These are phyloP conservation scores for Pluteus cervinus DNA, from an alignment of 768 basidiomycete genomes.

Conservation along the genomic window DNA sequence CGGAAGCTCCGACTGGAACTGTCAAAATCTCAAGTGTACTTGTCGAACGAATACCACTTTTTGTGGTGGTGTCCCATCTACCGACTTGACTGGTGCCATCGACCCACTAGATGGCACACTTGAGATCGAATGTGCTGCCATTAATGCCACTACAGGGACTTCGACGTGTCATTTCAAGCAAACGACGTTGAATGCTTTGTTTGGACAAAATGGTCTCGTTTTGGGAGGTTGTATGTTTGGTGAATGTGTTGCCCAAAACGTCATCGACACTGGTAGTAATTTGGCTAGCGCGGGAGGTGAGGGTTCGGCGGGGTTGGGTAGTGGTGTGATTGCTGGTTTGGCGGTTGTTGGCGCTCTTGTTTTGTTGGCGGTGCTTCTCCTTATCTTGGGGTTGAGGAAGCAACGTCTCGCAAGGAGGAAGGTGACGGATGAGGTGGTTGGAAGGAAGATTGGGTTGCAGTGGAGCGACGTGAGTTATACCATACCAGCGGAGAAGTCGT, in stretches of 20 bases:
- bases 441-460: conserved; percentile 53
- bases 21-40: conserved; percentile 66
- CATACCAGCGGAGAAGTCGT: conserved; percentile 29
- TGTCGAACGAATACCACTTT: conserved; percentile 69
- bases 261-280: conserved; percentile 53
- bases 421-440: conserved; percentile 29
- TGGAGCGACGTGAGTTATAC: conserved; percentile 70
- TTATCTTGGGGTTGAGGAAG: conserved; percentile 54
- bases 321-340: conserved; percentile 88
- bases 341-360: conserved; percentile 74
- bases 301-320: conserved; percentile 45
- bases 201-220: conserved; percentile 68
- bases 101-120: conserved; percentile 61
- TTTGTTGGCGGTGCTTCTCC: conserved; percentile 46
- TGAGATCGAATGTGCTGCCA: conserved; percentile 57
- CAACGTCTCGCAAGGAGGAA: conserved; percentile 58
- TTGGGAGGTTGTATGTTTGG: conserved; percentile 77
- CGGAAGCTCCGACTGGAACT: conserved; percentile 56
- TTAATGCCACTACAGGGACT: conserved; percentile 35
- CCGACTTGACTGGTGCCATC: conserved; percentile 57
- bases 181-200: conserved; percentile 52
- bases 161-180: conserved; percentile 78
- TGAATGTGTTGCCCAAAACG: conserved; percentile 81
- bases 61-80: conserved; percentile 50
- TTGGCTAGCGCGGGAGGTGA: conserved; percentile 16